A percentile compares a stretch with the other conserved stretches of the same genome.
phyloP scores from a whole-genome alignment of 805 yeast species.

The Pichia heedii region DNA sequence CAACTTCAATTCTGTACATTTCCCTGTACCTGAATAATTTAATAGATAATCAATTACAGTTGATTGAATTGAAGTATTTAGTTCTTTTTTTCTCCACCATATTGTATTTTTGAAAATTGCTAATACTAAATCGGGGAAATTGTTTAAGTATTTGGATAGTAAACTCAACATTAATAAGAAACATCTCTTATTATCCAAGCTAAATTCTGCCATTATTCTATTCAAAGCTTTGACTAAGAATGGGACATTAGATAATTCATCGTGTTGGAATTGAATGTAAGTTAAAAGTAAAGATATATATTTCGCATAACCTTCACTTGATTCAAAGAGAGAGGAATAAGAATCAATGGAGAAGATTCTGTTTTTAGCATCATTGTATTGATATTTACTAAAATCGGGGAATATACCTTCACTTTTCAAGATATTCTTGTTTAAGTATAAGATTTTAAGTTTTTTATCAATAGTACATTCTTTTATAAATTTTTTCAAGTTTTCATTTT shows the following conservation, averaged over 20 bases:
- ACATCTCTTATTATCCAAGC: slow-evolving; percentile 62
- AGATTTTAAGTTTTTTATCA: slow-evolving; percentile 20
- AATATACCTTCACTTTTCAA: slow-evolving; percentile 22
- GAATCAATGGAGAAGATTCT: slow-evolving; percentile 23
- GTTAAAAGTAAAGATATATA: slow-evolving; percentile 40
- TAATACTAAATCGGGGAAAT: slow-evolving; percentile 39
- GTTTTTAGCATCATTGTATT: slow-evolving; percentile 23
- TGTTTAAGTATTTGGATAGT: slow-evolving; percentile 35
- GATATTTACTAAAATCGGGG: slow-evolving; percentile 22
- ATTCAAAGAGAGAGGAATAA: slow-evolving; percentile 63
- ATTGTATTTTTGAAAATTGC: slow-evolving; percentile 42
- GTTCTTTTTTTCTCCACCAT: slow-evolving; percentile 44
- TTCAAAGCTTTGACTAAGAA: slow-evolving; percentile 41
- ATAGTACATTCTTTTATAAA: slow-evolving; percentile 22
- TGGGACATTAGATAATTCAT: slow-evolving; percentile 25
- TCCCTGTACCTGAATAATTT: slow-evolving; percentile 6
- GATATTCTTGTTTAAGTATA: slow-evolving; percentile 21
- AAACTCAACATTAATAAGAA: slow-evolving; percentile 55
- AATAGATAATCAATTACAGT: slow-evolving; percentile 21
- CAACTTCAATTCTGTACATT: slow-evolving; percentile 20
- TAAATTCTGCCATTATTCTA: slow-evolving; percentile 62
- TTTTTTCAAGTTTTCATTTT: slow-evolving; percentile 11
- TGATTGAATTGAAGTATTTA: slow-evolving; percentile 16
- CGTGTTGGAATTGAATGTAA: slow-evolving; percentile 26
- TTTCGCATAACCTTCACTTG: slow-evolving; percentile 69